These are phyloP conservation scores for Phalaenopsis equestris DNA, from an alignment of 106 monocot species.

Conservation along the genomic window DNA sequence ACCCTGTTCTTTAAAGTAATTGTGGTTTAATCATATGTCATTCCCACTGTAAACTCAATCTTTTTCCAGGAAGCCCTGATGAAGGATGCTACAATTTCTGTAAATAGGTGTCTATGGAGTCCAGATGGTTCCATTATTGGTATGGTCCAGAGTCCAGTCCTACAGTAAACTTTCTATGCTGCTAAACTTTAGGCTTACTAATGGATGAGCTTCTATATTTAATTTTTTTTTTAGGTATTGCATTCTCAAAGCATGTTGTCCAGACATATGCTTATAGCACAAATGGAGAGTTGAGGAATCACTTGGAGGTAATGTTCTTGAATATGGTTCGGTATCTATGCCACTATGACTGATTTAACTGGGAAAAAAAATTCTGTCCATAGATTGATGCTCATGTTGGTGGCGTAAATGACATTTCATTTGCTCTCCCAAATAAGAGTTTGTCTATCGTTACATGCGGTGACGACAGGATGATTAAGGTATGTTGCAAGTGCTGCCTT, in stretches of 20 bases:
- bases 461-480: slow-evolving; percentile 78
- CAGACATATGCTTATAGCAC: slow-evolving; percentile 69
- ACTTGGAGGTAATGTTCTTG: slow-evolving; percentile 49
- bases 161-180: neutral
- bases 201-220: slow-evolving; percentile 3
- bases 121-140: slow-evolving; percentile 89
- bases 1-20: neutral
- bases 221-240: slow-evolving; percentile 56
- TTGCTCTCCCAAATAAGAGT: slow-evolving; percentile 87
- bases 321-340: neutral
- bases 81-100: slow-evolving; percentile 88
- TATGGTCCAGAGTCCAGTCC: slow-evolving; percentile 16
- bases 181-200: neutral
- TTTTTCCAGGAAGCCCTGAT: slow-evolving; percentile 59
- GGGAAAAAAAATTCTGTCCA: neutral
- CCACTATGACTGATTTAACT: neutral
- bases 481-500: slow-evolving; percentile 8
- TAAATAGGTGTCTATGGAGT: slow-evolving; percentile 97
- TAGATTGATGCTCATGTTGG: slow-evolving; percentile 97
- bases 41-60: neutral
- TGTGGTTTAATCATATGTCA: neutral
- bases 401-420: slow-evolving; percentile 96
- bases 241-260: slow-evolving; percentile 95
- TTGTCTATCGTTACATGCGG: slow-evolving; percentile 72
- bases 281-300: slow-evolving; percentile 82